phyloP scores from a whole-genome alignment of 768 basidiomycete species.

The Galerina sulciceps region DNA sequence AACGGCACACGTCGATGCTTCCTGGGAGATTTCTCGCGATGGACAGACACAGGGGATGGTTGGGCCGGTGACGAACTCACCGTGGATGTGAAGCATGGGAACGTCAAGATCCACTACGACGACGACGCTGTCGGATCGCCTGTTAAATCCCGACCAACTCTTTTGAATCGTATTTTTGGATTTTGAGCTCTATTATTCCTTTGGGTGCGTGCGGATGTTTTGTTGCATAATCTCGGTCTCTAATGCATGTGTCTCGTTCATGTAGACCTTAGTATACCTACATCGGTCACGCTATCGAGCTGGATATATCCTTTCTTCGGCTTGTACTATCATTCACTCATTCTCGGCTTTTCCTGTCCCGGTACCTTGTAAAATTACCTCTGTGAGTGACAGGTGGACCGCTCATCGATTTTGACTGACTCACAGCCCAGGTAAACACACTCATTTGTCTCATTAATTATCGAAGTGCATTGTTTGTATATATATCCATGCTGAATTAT shows the following conservation, averaged over 20 bases:
- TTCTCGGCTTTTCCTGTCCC: background rate
- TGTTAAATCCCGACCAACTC: conserved; percentile 22
- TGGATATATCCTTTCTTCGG: conserved; percentile 1
- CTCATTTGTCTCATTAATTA: background rate
- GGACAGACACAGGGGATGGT: conserved; percentile 25
- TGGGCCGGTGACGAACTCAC: conserved; percentile 46
- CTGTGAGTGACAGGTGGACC: background rate
- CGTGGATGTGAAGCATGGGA: conserved; percentile 39
- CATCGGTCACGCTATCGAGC: background rate
- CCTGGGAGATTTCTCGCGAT: conserved; percentile 42
- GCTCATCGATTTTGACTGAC: background rate
- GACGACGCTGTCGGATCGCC: conserved; percentile 32
- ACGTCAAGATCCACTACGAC: conserved; percentile 39
- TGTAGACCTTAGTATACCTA: background rate
- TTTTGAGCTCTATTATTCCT: conserved; percentile 16
- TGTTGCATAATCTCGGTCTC: background rate
- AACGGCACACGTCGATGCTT: conserved; percentile 39
- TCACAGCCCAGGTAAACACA: background rate
- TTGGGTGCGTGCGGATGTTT: background rate
- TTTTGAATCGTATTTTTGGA: conserved; percentile 28
- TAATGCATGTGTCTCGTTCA: background rate
- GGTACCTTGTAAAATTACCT: background rate
- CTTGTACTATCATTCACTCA: background rate
- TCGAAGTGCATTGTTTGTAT: background rate
- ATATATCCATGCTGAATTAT: background rate